Percentiles rank a stretch among this genome's conserved stretches.
phyloP scores from a whole-genome alignment of 2,329 filamentous ascomycete species.

The Clathrospora elynae region DNA sequence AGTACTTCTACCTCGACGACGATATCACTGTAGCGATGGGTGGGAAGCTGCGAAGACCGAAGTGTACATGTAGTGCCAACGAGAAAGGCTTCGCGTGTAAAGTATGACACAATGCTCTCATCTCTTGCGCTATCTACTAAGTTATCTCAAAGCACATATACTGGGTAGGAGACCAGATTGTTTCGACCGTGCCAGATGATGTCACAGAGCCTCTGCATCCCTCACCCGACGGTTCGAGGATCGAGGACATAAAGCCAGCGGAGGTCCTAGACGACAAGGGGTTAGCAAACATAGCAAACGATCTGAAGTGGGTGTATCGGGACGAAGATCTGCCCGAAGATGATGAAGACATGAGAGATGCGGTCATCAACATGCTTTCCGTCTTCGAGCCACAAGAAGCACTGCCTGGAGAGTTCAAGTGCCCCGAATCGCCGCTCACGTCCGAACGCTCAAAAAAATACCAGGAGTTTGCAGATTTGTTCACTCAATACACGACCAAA shows the following conservation, averaged over 20 bases:
- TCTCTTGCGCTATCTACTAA: slow-evolving; percentile 5
- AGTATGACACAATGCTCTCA: slow-evolving; percentile 25
- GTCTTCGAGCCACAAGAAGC: slow-evolving; percentile 45
- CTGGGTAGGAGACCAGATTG: slow-evolving; percentile 46
- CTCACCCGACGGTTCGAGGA: slow-evolving; percentile 41
- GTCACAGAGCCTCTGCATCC: slow-evolving; percentile 37
- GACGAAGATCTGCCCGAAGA: slow-evolving; percentile 34
- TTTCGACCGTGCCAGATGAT: slow-evolving; percentile 28
- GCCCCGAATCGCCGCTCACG: slow-evolving; percentile 29
- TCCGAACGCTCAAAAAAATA: slow-evolving; percentile 41
- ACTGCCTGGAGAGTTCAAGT: slow-evolving; percentile 43
- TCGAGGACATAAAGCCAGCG: slow-evolving; percentile 38
- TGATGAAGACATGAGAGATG: slow-evolving; percentile 39
- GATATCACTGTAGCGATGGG: slow-evolving; percentile 45
- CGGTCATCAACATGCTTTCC: slow-evolving; percentile 44
- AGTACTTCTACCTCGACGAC: slow-evolving; percentile 46
- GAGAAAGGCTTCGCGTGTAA: slow-evolving; percentile 44
- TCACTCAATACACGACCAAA: slow-evolving; percentile 34
- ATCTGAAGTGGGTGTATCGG: slow-evolving; percentile 39
- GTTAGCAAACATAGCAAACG: slow-evolving; percentile 35
- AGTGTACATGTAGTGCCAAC: slow-evolving; percentile 45
- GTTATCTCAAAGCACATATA: slow-evolving; percentile 42
- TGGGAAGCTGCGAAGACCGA: slow-evolving; percentile 30
- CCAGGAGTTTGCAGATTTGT: slow-evolving; percentile 36
- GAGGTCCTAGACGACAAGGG: slow-evolving; percentile 35